Evolutionary conservation across 768 basidiomycete species (phyloP), one percentile per base, ranked within the genome.

Genomic region (Lactifluus volemus): DNA sequence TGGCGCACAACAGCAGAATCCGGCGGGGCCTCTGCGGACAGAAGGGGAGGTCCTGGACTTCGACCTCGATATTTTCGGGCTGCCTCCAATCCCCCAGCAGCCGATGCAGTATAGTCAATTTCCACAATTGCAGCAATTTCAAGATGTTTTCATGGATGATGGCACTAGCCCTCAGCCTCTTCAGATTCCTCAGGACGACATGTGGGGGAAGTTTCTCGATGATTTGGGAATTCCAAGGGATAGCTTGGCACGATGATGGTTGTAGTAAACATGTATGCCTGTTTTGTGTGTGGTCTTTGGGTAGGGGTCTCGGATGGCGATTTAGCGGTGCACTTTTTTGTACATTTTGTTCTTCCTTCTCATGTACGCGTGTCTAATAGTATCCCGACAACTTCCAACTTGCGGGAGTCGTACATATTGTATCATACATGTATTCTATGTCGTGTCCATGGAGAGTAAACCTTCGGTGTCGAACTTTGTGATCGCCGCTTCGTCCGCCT

Each of bases 391-490:
- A 32, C 11, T 15, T 4, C 45, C 45, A 25, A 17, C 7, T 56
- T 4, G 47, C 39, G 30, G 51, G 38, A 12, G 51, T 38, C 54
- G 8, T 53, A 56, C 21, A 53, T 36, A 30, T 25, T 55, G 19
- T 45, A 44, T 62, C 36, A 19, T 41, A 4, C 52, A 25, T 45
- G 44, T 65, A 56, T 17, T 49, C 52, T 66, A 72, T 34, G 58
- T 63, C 17, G 68, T 72, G 63, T 86, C 83, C 79, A 87, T 85
- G 63, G 74, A 77, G 53, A 86, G 75, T 29, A 87, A 71, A 51
- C 73, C 73, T 52, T 81, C 80, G 12, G 75, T 75, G 29, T 78
- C 75, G 17, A 76, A 67, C 6, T 67, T 57, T 25, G 66, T 42
- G 15, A 57, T 54, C 12, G 72, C 65, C 5, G 68, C 67, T 32